These are phyloP conservation scores for Flaveria floridana DNA, from an alignment of 140 eudicot species.

Conservation along the genomic window DNA sequence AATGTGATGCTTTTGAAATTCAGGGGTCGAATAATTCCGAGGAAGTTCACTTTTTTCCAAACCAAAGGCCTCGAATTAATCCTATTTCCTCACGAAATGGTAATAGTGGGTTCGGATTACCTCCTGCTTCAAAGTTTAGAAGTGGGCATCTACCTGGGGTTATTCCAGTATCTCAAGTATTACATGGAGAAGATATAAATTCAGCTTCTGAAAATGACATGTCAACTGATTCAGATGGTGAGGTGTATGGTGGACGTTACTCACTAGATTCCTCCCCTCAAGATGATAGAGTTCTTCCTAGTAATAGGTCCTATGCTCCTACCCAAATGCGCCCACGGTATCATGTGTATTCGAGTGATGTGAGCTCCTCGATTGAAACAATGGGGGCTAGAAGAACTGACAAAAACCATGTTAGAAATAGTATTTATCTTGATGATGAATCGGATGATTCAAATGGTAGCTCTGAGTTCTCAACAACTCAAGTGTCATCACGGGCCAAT, in stretches of 20 bases:
- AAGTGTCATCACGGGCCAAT: conserved; percentile 44
- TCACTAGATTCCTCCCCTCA: conserved; percentile 80
- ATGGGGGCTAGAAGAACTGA: conserved; percentile 42
- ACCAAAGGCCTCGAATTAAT: conserved; percentile 43
- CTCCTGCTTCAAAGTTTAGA: conserved; percentile 67
- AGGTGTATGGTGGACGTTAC: conserved; percentile 75
- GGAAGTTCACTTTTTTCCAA: conserved; percentile 44
- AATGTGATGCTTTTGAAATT: conserved; percentile 12
- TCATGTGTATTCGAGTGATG: conserved; percentile 59
- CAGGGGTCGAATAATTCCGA: conserved; percentile 58
- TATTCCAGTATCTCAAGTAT: conserved; percentile 55
- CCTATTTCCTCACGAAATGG: conserved; percentile 51
- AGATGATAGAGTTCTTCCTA: conserved; percentile 46
- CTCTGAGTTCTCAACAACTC: conserved; percentile 70
- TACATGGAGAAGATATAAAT: conserved; percentile 41
- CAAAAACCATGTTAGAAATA: conserved; percentile 38
- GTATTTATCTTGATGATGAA: conserved; percentile 57
- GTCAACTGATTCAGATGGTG: conserved; percentile 70
- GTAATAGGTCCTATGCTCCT: conserved; percentile 38
- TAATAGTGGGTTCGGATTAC: conserved; percentile 56
- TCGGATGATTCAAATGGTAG: conserved; percentile 69
- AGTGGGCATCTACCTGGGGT: conserved; percentile 63
- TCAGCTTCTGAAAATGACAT: conserved; percentile 65
- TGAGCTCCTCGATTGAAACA: conserved; percentile 63
- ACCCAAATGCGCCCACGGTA: conserved; percentile 45